Base-by-base conservation (phyloP, 2,329 filamentous ascomycete species). In the Coccinonectria pachysandricola region DNA sequence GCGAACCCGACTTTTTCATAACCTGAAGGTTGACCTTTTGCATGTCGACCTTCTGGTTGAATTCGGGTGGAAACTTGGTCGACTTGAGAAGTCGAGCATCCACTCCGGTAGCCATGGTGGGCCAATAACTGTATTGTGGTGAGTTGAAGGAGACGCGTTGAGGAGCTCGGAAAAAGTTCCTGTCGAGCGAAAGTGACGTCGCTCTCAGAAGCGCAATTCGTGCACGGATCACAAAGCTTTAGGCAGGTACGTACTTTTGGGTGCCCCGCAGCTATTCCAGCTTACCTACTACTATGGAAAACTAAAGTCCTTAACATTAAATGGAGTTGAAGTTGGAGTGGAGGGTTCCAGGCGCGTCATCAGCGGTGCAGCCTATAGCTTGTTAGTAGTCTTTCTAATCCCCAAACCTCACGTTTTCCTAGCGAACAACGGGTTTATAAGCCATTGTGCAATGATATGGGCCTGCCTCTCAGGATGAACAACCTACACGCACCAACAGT, bases 1-100 rank as follows among this genome's bases (percentile, higher is more conserved):
- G 32, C 17, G n/a, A 19, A 34, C 59, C 77, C 49, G 52, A 92
- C 83, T 91, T 93, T 69, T 95, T 95, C 76, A 98, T 93, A 30
- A 98, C 83, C 56, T 93, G 85, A 26, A 94, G 67, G 52, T 98
- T 95, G 56, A 98, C 86, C 63, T 96, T 96, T 44, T 78, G 75
- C 74, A 92, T 94, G 63, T 98, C 87, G 39, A 98, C 91, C 64
- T 95, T 95, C 53, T 83, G 77, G 51, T 73, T 88, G 61, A 96
- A 98, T 50, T 95, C 86, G 6, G 79, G 70, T 23, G 91, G 91
- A 39, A 95, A 96, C 51, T 92, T 95, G 30, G 87, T 96, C 56
- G 79, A 78, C 67, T 79, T 83, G 30, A 95, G 64, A 46, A 93
- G 72, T 65, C 92, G 93, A 40, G 82, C 79, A 57, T 95, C 88